Evolutionary conservation across 2,329 filamentous ascomycete genomes (phyloP), one percentile per base, ranked within the genome.

Genomic region (Penicillium sp.): DNA sequence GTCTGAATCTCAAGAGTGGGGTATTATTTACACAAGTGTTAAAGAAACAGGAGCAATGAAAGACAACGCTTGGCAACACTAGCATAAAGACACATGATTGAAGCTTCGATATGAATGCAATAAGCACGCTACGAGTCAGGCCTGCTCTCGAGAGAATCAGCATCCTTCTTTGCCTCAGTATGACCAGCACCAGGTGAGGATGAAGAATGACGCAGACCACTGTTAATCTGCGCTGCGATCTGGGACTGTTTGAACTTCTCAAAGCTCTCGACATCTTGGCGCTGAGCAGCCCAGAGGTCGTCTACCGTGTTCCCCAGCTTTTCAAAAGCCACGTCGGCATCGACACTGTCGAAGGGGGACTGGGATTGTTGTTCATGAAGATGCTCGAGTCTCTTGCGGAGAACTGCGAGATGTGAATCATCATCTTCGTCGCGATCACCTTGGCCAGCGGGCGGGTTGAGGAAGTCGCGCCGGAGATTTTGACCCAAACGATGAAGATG

Each of bases 401-500:
- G 47, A 18, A 63, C 70, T 11, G 67, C 64, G 6, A 82, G 56
- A 38, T 75, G 67, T 3, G 63, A 60, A 11, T 70, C 58, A 25
- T 71, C 68, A 2, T 63, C 53, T 7, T 57, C 49, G 4, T 56
- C 50, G 15, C 64, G 60, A 25, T 69, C 58, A 35, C 57, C 41
- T 23, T 66, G 57, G 36, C 72, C 68, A 2, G 70, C 51, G 3
- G 73, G 68, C 3, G 74, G 70, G 11, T 72, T 69, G 29, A 85
- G 67, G 25, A 86, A 73, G 43, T 83, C 79, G 28, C 81, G 78
- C 14, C 81, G 78, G 30, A 86, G 70, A 48, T 78, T 75, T 54
- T 86, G 81, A 19, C 82, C 80, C 25, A 86, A 75, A 17, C 83
- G 79, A 56, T 85, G 83, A 51, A 86, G 76, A 20, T 78, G 78